phyloP scores from a whole-genome alignment of 2,329 filamentous ascomycete species.

The Fusarium subglutinans region DNA sequence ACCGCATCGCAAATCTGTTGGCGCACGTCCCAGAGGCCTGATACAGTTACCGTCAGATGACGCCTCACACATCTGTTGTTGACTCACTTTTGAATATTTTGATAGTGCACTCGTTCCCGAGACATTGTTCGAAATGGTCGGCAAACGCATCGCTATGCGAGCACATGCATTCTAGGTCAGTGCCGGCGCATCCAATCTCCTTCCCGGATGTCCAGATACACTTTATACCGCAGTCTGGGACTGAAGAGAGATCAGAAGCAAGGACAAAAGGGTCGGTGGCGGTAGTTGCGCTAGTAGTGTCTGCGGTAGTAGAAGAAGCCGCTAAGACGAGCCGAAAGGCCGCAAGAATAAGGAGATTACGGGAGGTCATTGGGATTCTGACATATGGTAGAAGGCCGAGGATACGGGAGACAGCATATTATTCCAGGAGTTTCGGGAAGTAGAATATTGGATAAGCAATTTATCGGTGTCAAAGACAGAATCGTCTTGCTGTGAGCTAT shows the following conservation, averaged over 20 bases:
- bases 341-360: not conserved
- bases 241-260: not conserved
- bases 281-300: not conserved
- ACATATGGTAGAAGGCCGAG: too few species aligned
- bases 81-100: not conserved
- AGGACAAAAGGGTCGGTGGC: not conserved
- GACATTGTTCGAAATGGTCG: not conserved
- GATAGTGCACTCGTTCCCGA: not conserved
- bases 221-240: not conserved
- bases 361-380: not conserved
- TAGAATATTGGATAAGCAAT: not conserved
- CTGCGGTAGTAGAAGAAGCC: not conserved
- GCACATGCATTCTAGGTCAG: not conserved
- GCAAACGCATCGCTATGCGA: not conserved
- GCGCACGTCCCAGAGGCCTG: not conserved
- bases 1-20: not conserved
- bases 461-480: not conserved
- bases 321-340: not conserved
- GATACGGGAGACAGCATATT: too few species aligned
- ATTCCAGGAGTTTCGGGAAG: not conserved
- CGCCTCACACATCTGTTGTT: not conserved
- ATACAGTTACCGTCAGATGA: not conserved
- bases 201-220: not conserved
- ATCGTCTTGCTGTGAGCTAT: not conserved
- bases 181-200: not conserved